A percentile compares a stretch with the other conserved stretches of the same genome.
These are phyloP conservation scores for Ceriops tagal DNA, from an alignment of 345 rosid species.

Conservation along the genomic window DNA sequence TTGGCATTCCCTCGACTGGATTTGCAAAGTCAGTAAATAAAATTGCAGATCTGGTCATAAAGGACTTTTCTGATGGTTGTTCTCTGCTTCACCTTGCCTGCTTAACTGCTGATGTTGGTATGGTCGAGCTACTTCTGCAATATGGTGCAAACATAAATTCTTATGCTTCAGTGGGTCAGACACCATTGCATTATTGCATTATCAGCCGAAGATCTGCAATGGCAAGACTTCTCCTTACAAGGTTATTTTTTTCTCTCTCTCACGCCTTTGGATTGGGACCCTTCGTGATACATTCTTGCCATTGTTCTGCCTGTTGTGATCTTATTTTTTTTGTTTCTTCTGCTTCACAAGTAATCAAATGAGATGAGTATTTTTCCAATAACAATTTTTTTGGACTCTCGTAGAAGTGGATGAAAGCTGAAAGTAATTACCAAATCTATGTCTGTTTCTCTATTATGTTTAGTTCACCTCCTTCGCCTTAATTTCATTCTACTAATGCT, in stretches of 20 bases:
- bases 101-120: conserved; percentile 63
- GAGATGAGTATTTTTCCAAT: too few species aligned
- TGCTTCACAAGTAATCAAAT: too few species aligned
- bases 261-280: neutral
- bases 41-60: conserved; percentile 31
- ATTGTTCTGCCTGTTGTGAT: too few species aligned
- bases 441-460: too few species aligned
- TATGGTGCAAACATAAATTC: conserved; percentile 68
- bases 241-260: conserved; percentile 35
- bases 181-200: conserved; percentile 60
- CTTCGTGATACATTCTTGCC: too few species aligned
- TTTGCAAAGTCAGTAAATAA: conserved; percentile 24
- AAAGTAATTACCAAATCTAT: too few species aligned
- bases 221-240: conserved; percentile 57
- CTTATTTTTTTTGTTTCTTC: too few species aligned
- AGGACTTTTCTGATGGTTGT: conserved; percentile 47
- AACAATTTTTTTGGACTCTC: neutral
- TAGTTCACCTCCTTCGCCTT: too few species aligned
- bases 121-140: conserved; percentile 73
- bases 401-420: neutral
- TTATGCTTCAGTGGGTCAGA: conserved; percentile 48
- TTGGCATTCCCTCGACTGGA: conserved; percentile 31
- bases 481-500: too few species aligned
- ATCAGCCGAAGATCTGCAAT: conserved; percentile 49
- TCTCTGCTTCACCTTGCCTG: conserved; percentile 82